Percentiles rank a stretch among this genome's conserved stretches.
phyloP scores from a whole-genome alignment of 2,329 filamentous ascomycete genomes.

The Cephalotrichum gorgonifer region DNA sequence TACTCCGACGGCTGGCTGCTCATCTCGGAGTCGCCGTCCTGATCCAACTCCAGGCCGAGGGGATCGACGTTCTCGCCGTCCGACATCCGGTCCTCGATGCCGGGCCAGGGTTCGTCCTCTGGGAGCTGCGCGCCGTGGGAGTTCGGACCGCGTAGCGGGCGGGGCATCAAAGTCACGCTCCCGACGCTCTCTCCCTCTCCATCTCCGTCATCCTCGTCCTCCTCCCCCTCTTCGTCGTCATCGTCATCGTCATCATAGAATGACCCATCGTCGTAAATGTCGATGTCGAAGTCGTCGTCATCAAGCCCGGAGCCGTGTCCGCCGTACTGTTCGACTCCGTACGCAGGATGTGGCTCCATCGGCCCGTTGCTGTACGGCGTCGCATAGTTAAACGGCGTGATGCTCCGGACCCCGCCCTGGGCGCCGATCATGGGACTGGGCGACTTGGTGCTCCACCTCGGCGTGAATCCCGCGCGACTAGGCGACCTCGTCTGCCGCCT shows the following conservation, averaged over 20 bases:
- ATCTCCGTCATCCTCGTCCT: conserved; percentile 10
- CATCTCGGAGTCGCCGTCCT: conserved; percentile 21
- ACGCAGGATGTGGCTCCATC: conserved; percentile 24
- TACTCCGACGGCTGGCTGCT: conserved; percentile 48
- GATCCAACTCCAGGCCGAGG: conserved; percentile 16
- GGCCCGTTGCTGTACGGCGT: conserved; percentile 61
- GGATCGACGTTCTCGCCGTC: conserved; percentile 44
- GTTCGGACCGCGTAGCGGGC: conserved; percentile 5
- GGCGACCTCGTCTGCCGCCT: conserved; percentile 50
- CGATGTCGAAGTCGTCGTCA: conserved; percentile 16
- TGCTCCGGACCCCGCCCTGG: conserved; percentile 19
- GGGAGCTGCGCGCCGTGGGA: conserved; percentile 19
- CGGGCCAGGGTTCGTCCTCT: conserved; percentile 47
- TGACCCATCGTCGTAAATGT: conserved; percentile 19
- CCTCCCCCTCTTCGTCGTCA: conserved; percentile 16
- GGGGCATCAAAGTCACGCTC: conserved; percentile 17
- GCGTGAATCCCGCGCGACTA: conserved; percentile 40
- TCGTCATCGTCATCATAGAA: conserved; percentile 22
- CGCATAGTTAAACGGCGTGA: conserved; percentile 60
- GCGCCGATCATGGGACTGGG: conserved; percentile 26
- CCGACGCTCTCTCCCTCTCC: conserved; percentile 11
- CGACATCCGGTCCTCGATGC: conserved; percentile 40
- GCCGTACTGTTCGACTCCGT: neutral
- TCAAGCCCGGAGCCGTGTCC: conserved; percentile 3
- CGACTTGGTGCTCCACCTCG: conserved; percentile 40